Evolutionary conservation across 2,329 filamentous ascomycete genomes (phyloP).

Genomic region (Thermoascus crustaceus): DNA sequence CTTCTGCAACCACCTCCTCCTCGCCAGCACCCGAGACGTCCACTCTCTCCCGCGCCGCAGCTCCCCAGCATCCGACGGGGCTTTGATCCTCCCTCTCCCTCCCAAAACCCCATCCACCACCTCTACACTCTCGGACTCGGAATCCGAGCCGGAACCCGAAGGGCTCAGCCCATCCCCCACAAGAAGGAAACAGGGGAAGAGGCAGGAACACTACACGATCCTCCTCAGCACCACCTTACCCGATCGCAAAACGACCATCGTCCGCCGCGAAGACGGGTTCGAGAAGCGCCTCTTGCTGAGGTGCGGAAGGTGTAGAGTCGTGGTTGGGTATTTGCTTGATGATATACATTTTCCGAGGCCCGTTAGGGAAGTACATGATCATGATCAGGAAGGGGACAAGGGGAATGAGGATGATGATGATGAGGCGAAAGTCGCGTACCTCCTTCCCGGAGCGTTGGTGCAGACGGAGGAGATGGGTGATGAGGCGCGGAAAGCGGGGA

Average conservation of each 20-base stretch:
- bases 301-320: conserved; percentile 54
- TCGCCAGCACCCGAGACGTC: conserved; percentile 51
- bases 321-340: conserved; percentile 57
- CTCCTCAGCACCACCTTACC: conserved; percentile 43
- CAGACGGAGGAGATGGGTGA: conserved; percentile 48
- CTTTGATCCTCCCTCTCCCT: conserved; percentile 51
- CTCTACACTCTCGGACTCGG: neutral
- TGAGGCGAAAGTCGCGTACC: conserved; percentile 45
- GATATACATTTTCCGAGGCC: conserved; percentile 36
- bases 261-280: conserved; percentile 55
- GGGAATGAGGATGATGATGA: conserved; percentile 20
- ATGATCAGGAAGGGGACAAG: conserved; percentile 7
- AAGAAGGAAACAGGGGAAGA: conserved; percentile 9
- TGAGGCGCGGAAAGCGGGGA: conserved; percentile 19
- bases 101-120: conserved; percentile 7
- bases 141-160: conserved; percentile 4
- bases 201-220: conserved; percentile 37
- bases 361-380: conserved; percentile 11
- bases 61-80: conserved; percentile 42
- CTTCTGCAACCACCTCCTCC: conserved; percentile 56
- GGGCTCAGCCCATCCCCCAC: too few relatives aligned
- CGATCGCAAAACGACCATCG: conserved; percentile 43
- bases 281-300: conserved; percentile 55
- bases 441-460: conserved; percentile 53
- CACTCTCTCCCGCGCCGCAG: conserved; percentile 45